Conservation (phyloP, 371 early-diverging fungal genomes). For the Apophysomyces elegans region DNA sequence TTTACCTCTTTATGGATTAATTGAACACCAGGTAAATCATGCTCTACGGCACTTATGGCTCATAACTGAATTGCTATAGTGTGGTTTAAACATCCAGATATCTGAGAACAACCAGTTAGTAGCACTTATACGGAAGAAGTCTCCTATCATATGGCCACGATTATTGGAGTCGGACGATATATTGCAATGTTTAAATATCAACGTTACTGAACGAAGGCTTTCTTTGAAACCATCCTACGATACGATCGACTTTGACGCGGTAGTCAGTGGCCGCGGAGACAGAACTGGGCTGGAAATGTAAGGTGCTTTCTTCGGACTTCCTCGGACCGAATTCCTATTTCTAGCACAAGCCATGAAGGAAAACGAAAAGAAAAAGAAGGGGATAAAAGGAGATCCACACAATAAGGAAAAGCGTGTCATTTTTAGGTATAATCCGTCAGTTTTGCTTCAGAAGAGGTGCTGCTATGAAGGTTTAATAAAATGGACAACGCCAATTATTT, state of each 20-base stretch:
- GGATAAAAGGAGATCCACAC: too few relatives aligned
- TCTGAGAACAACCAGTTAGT: background rate
- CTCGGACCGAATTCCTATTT: conserved; percentile 8
- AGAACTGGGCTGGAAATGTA: conserved; percentile 10
- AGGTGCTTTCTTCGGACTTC: conserved; percentile 3
- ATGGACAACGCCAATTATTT: too few relatives aligned
- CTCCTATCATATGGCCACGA: conserved; percentile 2
- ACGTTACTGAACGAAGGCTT: background rate
- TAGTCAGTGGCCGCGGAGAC: conserved; percentile 1
- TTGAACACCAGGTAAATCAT: conserved; percentile 2
- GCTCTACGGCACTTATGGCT: background rate
- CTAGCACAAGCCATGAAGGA: background rate
- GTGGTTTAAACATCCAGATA: background rate
- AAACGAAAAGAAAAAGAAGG: background rate
- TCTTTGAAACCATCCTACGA: background rate
- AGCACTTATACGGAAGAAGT: background rate
- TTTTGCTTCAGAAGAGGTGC: too few relatives aligned
- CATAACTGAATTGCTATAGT: background rate
- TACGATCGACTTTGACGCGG: conserved; percentile 5
- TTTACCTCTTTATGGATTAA: conserved; percentile 1
- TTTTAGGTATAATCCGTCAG: too few relatives aligned
- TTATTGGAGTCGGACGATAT: background rate
- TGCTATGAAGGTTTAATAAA: too few relatives aligned
- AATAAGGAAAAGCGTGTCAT: too few relatives aligned
- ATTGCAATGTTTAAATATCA: background rate